These are phyloP conservation scores for Fusarium sulawesiense DNA, from an alignment of 2,329 filamentous ascomycete genomes.

Conservation along the genomic window DNA sequence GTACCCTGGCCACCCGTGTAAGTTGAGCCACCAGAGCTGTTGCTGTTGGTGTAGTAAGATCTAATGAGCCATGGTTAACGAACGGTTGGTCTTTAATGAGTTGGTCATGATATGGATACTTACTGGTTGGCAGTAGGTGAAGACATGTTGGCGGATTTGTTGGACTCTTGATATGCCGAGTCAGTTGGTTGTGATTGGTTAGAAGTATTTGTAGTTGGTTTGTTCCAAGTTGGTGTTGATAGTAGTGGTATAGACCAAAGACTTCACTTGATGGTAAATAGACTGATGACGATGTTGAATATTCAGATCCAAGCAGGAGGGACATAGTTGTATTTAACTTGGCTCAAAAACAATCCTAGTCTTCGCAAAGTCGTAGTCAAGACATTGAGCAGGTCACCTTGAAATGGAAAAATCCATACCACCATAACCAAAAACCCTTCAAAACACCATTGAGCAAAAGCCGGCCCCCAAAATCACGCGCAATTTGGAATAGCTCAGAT, in stretches of 20 bases:
- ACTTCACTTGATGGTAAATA: background rate
- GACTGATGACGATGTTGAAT: conserved; percentile 3
- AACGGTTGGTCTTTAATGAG: background rate
- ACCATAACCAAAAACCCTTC: background rate
- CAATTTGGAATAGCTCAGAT: conserved; percentile 1
- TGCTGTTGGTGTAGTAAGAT: conserved; percentile 4
- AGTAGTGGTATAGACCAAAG: background rate
- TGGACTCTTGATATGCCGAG: background rate
- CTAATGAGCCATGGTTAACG: conserved; percentile 15
- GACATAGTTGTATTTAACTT: background rate
- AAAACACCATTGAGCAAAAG: conserved; percentile 4
- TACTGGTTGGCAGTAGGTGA: conserved; percentile 26
- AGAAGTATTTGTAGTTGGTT: conserved; percentile 1
- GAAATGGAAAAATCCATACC: conserved; percentile 34
- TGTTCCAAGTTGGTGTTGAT: background rate
- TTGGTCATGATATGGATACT: background rate
- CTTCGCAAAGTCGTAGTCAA: conserved; percentile 13
- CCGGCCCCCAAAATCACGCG: conserved; percentile 27
- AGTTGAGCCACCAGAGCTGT: conserved; percentile 21
- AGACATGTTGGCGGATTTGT: conserved; percentile 19
- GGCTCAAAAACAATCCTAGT: background rate
- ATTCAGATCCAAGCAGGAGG: background rate
- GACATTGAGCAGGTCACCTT: conserved; percentile 6
- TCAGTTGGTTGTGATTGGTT: conserved; percentile 1
- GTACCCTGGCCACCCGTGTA: conserved; percentile 27